phyloP scores from a whole-genome alignment of 116 monocot species.

The Papilionanthe hybrid region DNA sequence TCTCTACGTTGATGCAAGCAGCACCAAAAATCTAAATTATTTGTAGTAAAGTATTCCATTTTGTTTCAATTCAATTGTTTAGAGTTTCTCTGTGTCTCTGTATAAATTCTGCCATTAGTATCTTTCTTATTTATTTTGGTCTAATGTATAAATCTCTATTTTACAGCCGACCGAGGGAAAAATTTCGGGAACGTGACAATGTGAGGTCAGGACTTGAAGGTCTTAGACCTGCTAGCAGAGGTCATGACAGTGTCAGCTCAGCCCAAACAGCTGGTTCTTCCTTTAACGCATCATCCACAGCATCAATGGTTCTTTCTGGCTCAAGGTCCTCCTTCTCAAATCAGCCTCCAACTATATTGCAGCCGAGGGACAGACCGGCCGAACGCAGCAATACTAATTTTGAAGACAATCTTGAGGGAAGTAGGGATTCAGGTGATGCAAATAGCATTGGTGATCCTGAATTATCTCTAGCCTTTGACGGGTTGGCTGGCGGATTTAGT shows the following conservation, averaged over 20 bases:
- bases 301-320: conserved; percentile 48
- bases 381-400: conserved; percentile 9
- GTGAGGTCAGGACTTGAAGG: conserved; percentile 47
- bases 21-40: too few species aligned
- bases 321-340: conserved; percentile 48
- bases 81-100: too few species aligned
- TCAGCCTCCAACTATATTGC: conserved; percentile 71
- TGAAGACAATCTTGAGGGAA: conserved; percentile 65
- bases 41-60: too few species aligned
- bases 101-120: not conserved
- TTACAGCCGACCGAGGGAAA: conserved; percentile 60
- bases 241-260: conserved; percentile 25
- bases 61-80: too few species aligned
- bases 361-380: conserved; percentile 59
- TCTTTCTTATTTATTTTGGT: not conserved
- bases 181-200: conserved; percentile 69
- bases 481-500: conserved; percentile 22
- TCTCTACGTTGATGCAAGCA: too few species aligned
- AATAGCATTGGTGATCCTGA: conserved; percentile 79
- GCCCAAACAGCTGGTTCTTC: conserved; percentile 17
- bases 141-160: not conserved
- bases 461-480: conserved; percentile 47
- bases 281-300: conserved; percentile 13
- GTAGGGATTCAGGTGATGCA: conserved; percentile 75
- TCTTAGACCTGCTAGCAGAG: conserved; percentile 58